These are phyloP conservation scores for Rhizopogon vinicolor DNA, from an alignment of 768 basidiomycete species.

Conservation along the genomic window DNA sequence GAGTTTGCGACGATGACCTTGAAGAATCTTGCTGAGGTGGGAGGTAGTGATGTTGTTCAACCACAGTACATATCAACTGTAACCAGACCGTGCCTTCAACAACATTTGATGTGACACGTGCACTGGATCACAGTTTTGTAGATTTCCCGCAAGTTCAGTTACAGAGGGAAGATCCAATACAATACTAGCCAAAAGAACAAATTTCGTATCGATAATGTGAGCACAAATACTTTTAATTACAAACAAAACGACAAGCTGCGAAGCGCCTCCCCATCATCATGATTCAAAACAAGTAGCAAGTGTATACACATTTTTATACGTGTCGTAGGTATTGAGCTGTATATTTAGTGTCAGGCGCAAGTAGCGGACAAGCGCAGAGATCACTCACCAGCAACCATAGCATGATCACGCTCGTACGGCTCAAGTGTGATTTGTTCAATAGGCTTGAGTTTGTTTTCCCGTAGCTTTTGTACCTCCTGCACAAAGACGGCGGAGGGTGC, in stretches of 20 bases:
- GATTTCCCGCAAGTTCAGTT: too few relatives aligned
- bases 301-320: slow-evolving; percentile 18
- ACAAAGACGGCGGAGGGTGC: slow-evolving; percentile 89
- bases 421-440: slow-evolving; percentile 95
- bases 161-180: slow-evolving; percentile 4
- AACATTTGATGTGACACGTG: neutral
- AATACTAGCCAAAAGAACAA: slow-evolving; percentile 11
- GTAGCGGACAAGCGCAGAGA: neutral
- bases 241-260: neutral
- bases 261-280: neutral
- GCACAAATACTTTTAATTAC: slow-evolving; percentile 13
- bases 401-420: slow-evolving; percentile 87
- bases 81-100: neutral
- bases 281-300: slow-evolving; percentile 3
- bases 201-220: slow-evolving; percentile 7
- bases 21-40: neutral
- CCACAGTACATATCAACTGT: too few relatives aligned
- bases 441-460: slow-evolving; percentile 81
- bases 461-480: slow-evolving; percentile 76
- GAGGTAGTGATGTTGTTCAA: neutral
- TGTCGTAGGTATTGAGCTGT: slow-evolving; percentile 47
- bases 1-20: neutral
- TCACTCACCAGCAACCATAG: slow-evolving; percentile 77
- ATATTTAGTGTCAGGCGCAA: neutral
- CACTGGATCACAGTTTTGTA: too few relatives aligned